phyloP scores from a whole-genome alignment of 2,329 filamentous ascomycete species.

The Cladosporium colombiae region DNA sequence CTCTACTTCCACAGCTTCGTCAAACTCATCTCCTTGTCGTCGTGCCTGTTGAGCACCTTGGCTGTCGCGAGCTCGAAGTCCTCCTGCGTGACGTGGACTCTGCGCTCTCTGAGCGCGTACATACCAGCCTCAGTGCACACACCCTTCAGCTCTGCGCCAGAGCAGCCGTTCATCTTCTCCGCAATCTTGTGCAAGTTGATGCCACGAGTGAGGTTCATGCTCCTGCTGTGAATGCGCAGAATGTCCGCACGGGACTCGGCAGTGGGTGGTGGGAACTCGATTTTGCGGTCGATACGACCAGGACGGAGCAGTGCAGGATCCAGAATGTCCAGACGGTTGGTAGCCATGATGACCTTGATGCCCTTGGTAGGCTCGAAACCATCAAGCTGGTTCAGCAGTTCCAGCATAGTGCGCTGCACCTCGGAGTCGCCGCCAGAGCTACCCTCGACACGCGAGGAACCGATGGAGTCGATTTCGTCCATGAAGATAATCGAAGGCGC shows the following conservation, averaged over 20 bases:
- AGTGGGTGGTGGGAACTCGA: slow-evolving; percentile 96
- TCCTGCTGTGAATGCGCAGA: slow-evolving; percentile 92
- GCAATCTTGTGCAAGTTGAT: slow-evolving; percentile 98
- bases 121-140: slow-evolving; percentile 98
- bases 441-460: slow-evolving; percentile 97
- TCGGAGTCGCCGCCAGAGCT: slow-evolving; percentile 98
- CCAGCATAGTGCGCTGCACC: slow-evolving; percentile 98
- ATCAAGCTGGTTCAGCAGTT: slow-evolving; percentile 96
- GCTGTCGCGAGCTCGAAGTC: slow-evolving; percentile 98
- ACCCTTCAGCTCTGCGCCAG: slow-evolving; percentile 95
- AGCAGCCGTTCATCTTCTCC: slow-evolving; percentile 99
- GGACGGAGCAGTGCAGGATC: slow-evolving; percentile 90
- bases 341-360: slow-evolving; percentile 99
- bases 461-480: slow-evolving; percentile 96
- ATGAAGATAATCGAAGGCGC: slow-evolving; percentile 99
- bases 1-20: slow-evolving; percentile 79
- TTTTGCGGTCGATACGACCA: slow-evolving; percentile 97
- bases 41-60: slow-evolving; percentile 99
- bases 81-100: slow-evolving; percentile 97
- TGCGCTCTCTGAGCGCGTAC: slow-evolving; percentile 91
- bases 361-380: slow-evolving; percentile 99
- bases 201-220: slow-evolving; percentile 96
- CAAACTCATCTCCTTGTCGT: slow-evolving; percentile 93
- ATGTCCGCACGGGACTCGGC: slow-evolving; percentile 97
- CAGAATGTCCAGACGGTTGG: slow-evolving; percentile 92